A percentile compares a stretch with the other conserved stretches of the same genome.
phyloP scores from a whole-genome alignment of 345 rosid genomes.

The Salix viminalis region DNA sequence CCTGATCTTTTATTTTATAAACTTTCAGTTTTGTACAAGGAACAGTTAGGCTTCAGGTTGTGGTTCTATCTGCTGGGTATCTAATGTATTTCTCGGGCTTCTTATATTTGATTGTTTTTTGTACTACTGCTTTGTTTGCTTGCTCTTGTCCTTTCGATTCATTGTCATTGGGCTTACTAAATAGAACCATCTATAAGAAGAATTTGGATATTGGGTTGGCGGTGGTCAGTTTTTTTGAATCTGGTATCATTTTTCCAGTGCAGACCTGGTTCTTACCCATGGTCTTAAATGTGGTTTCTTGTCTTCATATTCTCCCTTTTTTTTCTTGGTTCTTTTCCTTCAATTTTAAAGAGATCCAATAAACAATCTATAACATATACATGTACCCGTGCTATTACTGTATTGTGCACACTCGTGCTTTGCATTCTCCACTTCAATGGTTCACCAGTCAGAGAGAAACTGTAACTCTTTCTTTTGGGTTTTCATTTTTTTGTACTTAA shows the following conservation, averaged over 20 bases:
- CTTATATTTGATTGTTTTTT: neutral
- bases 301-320: conserved; percentile 8
- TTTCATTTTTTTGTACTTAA: neutral
- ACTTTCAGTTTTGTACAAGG: conserved; percentile 36
- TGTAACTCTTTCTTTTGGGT: neutral
- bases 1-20: conserved; percentile 17
- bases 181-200: conserved; percentile 31
- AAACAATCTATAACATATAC: neutral
- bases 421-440: conserved; percentile 4
- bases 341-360: neutral
- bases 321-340: conserved; percentile 9
- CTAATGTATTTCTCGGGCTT: conserved; percentile 24
- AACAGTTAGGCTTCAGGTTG: conserved; percentile 40
- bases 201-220: conserved; percentile 20
- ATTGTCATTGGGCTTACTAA: conserved; percentile 26
- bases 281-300: conserved; percentile 20
- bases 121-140: neutral
- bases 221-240: conserved; percentile 31
- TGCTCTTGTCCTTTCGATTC: conserved; percentile 14
- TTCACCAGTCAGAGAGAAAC: conserved; percentile 9
- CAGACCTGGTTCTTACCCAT: conserved; percentile 13
- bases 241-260: conserved; percentile 18
- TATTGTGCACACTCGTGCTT: neutral
- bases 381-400: neutral
- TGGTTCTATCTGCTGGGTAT: conserved; percentile 56